Evolutionary conservation across 495 filamentous ascomycete genomes (phyloP).

Genomic region (Choiromyces venosus): DNA sequence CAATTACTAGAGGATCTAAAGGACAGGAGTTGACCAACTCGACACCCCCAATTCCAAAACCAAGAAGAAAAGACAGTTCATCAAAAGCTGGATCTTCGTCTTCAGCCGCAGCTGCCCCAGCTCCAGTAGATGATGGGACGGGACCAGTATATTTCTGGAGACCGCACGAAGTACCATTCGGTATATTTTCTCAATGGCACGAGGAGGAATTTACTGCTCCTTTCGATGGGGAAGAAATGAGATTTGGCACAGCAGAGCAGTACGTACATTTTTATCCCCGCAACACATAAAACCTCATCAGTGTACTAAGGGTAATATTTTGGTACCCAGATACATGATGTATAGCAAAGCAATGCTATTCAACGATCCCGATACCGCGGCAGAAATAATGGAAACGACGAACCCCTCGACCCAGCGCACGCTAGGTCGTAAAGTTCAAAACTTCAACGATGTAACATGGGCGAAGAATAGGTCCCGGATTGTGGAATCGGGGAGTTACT

Average conservation of each 20-base stretch:
- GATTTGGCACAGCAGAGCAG: constrained; percentile 43
- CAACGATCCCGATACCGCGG: constrained; percentile 40
- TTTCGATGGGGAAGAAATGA: constrained; percentile 14
- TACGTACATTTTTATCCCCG: neutral
- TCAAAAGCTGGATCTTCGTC: neutral
- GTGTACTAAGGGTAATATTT: neutral
- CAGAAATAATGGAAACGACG: constrained; percentile 46
- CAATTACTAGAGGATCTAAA: constrained; percentile 1
- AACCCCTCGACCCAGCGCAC: constrained; percentile 49
- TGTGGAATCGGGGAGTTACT: constrained; percentile 56
- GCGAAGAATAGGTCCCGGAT: constrained; percentile 50
- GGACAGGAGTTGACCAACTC: neutral
- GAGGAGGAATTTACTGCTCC: constrained; percentile 40
- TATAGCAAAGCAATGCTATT: constrained; percentile 58
- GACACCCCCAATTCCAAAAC: neutral
- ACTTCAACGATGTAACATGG: constrained; percentile 55
- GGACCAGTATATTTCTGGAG: constrained; percentile 45
- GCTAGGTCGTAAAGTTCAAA: constrained; percentile 55
- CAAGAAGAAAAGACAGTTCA: constrained; percentile 1
- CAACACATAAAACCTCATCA: constrained; percentile 5
- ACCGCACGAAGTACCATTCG: constrained; percentile 39
- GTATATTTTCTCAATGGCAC: constrained; percentile 47
- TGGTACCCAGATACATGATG: constrained; percentile 55
- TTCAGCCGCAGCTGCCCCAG: neutral
- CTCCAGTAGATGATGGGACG: neutral